A percentile compares a stretch with the other conserved stretches of the same genome.
Evolutionary conservation across 164 flowering plant species (phyloP).

Genomic region (Tetracentron sinense): DNA sequence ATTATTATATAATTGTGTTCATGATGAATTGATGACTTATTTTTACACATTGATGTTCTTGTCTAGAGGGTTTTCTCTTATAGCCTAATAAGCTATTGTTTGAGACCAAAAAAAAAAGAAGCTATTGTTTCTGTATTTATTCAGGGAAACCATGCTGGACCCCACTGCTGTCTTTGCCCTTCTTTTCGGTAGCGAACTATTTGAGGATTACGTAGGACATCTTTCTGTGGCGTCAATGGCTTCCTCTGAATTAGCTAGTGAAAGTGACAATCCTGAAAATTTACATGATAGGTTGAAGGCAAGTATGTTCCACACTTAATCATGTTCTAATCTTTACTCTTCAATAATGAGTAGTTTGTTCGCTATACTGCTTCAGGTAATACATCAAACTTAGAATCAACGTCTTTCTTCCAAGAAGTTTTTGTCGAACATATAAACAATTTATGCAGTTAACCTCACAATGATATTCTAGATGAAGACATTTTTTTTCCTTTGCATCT

Average conservation of each 20-base stretch:
- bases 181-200: conserved; percentile 90
- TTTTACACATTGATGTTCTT: neutral
- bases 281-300: conserved; percentile 74
- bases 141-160: conserved; percentile 84
- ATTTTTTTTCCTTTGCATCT: no score
- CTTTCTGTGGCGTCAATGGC: conserved; percentile 92
- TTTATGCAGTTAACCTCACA: neutral
- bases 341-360: neutral
- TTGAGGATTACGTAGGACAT: conserved; percentile 91
- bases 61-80: no score
- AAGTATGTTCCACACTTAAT: conserved; percentile 25
- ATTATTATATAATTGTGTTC: no score
- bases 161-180: conserved; percentile 88
- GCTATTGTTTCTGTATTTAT: conserved; percentile 5
- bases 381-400: neutral
- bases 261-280: conserved; percentile 53
- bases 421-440: neutral
- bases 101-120: no score
- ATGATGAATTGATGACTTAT: no score
- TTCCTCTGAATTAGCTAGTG: conserved; percentile 58
- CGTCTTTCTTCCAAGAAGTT: neutral
- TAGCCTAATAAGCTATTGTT: no score
- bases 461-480: neutral
- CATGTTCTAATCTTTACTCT: neutral
- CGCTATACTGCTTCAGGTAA: neutral